Conservation (phyloP, 495 filamentous ascomycete genomes). For the Talaromyces thailandensis region DNA sequence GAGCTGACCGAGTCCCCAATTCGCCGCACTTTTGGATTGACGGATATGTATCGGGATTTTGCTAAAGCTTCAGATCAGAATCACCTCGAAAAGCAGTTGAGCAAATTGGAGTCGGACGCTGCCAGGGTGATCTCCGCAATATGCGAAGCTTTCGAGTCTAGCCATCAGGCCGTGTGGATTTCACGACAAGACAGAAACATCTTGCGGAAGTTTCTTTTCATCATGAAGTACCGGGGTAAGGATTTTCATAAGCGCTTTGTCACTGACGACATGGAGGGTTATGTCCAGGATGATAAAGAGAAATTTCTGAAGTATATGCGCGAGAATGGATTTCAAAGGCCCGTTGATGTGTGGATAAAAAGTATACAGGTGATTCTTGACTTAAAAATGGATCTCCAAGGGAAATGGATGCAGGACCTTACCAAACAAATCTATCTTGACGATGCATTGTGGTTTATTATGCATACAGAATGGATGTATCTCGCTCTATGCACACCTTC, state of each 20-base stretch:
- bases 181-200: constrained; percentile 27
- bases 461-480: constrained; percentile 26
- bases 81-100: constrained; percentile 28
- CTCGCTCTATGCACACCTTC: constrained; percentile 37
- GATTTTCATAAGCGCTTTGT: constrained; percentile 25
- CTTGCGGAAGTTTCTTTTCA: constrained; percentile 45
- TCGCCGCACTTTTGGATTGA: constrained; percentile 24
- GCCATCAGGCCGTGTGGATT: constrained; percentile 19
- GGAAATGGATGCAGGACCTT: constrained; percentile 25
- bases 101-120: constrained; percentile 21
- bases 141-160: constrained; percentile 16
- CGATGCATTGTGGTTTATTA: constrained; percentile 35
- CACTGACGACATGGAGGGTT: constrained; percentile 22
- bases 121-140: constrained; percentile 22
- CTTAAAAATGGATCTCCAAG: constrained; percentile 28
- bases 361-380: constrained; percentile 39
- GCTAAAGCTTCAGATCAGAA: constrained; percentile 12
- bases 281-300: constrained; percentile 28
- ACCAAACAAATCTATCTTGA: constrained; percentile 23
- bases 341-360: constrained; percentile 44
- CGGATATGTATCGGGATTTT: constrained; percentile 36
- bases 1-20: constrained; percentile 12
- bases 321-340: constrained; percentile 29
- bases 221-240: constrained; percentile 39
- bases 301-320: constrained; percentile 33